A percentile compares a stretch with the other conserved stretches of the same genome.
These are phyloP conservation scores for Herpetospermum pedunculosum DNA, from an alignment of 306 rosid genomes.

Conservation along the genomic window DNA sequence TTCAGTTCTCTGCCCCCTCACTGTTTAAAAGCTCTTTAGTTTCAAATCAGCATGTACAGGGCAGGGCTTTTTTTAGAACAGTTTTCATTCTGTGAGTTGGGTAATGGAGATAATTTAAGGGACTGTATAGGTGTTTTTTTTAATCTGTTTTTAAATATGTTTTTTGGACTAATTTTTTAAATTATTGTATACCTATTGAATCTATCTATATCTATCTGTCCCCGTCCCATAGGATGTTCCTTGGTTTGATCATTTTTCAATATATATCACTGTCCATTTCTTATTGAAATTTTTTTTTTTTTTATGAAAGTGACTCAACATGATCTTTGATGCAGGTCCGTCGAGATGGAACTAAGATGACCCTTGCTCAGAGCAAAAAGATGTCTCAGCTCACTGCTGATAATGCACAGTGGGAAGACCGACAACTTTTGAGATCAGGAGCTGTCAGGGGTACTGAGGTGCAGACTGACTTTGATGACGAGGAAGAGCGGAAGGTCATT, in stretches of 20 bases:
- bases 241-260: background rate
- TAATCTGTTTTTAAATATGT: background rate
- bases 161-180: background rate
- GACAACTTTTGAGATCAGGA: conserved; percentile 91
- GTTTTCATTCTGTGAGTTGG: background rate
- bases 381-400: conserved; percentile 92
- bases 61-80: background rate
- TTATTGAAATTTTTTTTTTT: background rate
- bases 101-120: background rate
- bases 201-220: no score
- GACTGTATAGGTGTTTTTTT: background rate
- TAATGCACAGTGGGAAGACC: conserved; percentile 98
- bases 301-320: background rate
- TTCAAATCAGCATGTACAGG: background rate
- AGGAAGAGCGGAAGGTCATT: conserved; percentile 90
- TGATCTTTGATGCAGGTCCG: conserved; percentile 42
- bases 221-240: background rate
- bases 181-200: no score
- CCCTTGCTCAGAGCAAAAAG: conserved; percentile 88
- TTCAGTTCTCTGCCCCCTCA: background rate
- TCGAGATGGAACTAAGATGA: conserved; percentile 93
- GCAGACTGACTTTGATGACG: conserved; percentile 95
- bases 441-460: conserved; percentile 98
- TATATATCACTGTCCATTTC: background rate
- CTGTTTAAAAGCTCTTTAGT: background rate